These are phyloP conservation scores for Lactifluus rugatus DNA, from an alignment of 768 basidiomycete genomes.

Conservation along the genomic window DNA sequence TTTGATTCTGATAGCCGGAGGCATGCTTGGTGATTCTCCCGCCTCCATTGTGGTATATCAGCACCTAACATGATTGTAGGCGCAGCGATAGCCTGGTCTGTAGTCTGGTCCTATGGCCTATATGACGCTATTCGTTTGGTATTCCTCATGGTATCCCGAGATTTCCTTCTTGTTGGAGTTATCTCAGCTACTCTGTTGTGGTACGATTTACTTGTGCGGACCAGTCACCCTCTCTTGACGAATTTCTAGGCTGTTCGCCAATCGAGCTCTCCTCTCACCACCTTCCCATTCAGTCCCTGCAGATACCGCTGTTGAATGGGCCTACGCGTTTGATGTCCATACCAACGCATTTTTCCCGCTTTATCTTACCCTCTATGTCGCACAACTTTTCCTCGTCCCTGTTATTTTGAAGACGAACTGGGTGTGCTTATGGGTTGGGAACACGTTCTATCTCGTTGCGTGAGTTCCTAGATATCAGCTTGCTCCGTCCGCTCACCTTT, in stretches of 20 bases:
- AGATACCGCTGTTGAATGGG: conserved; percentile 79
- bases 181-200: conserved; percentile 67
- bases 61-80: conserved; percentile 34
- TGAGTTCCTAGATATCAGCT: conserved; percentile 29
- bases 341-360: conserved; percentile 95
- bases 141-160: conserved; percentile 76
- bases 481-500: background rate
- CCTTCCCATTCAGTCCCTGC: conserved; percentile 61
- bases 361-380: conserved; percentile 82
- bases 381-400: conserved; percentile 78
- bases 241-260: conserved; percentile 51
- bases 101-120: conserved; percentile 63
- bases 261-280: conserved; percentile 58
- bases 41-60: background rate
- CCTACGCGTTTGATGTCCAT: conserved; percentile 94
- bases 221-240: conserved; percentile 13
- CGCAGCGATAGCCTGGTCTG: conserved; percentile 75
- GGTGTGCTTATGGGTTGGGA: conserved; percentile 91
- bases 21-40: conserved; percentile 51
- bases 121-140: conserved; percentile 53
- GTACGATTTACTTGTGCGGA: conserved; percentile 30
- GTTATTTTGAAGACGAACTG: conserved; percentile 78
- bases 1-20: conserved; percentile 73
- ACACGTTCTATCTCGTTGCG: conserved; percentile 86
- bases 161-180: conserved; percentile 76